Conservation (phyloP, 148 eudicot species). For the Cornus florida region DNA sequence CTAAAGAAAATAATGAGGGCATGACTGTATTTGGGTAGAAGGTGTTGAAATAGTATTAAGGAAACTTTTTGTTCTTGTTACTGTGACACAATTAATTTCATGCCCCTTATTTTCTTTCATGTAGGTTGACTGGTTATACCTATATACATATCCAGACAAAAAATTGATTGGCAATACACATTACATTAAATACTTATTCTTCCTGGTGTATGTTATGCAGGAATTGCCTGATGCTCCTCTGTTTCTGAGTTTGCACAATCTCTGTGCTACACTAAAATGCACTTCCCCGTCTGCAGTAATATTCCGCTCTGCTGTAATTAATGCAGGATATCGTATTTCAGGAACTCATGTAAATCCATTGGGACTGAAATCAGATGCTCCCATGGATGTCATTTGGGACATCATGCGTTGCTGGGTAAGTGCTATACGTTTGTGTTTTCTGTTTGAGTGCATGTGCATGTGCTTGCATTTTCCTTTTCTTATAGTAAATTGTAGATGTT, state of each 20-base stretch:
- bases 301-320: slow-evolving; percentile 89
- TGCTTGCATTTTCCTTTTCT: not conserved
- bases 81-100: not conserved
- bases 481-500: not conserved
- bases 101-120: not conserved
- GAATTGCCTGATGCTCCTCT: slow-evolving; percentile 93
- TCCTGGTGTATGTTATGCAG: slow-evolving; percentile 41
- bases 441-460: not conserved
- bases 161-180: not conserved
- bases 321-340: slow-evolving; percentile 95
- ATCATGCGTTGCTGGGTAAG: slow-evolving; percentile 98
- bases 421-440: not conserved
- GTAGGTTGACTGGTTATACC: not conserved
- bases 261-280: slow-evolving; percentile 93
- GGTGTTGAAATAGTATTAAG: not conserved
- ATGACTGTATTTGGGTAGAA: not conserved
- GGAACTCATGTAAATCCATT: slow-evolving; percentile 85
- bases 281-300: slow-evolving; percentile 92
- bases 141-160: not conserved
- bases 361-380: slow-evolving; percentile 93
- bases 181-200: not conserved
- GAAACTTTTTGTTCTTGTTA: not conserved
- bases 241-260: slow-evolving; percentile 82
- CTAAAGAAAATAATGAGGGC: not conserved
- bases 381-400: slow-evolving; percentile 97